Base-by-base conservation (phyloP, 108 stramenopile genomes). In the Skeletonema marinoi region DNA sequence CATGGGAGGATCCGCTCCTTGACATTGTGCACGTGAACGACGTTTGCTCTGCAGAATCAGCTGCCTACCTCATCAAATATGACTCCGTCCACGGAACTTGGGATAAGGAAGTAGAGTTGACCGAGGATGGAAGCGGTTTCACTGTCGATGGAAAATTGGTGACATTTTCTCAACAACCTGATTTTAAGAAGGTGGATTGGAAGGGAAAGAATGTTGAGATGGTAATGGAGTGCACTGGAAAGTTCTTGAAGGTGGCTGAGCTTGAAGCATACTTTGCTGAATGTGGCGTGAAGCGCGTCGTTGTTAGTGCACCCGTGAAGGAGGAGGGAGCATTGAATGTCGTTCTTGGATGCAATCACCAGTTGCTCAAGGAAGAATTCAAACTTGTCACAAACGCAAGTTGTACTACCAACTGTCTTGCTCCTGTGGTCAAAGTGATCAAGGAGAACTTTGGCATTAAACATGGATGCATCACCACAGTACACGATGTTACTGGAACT, bases 51-150 rank as follows among this genome's bases (percentile, higher is more conserved):
- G 83, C 80, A 74, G 92, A 96, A 66, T 84, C 81, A 17, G 95
- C 95, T 30, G 94, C 93, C 46, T 98, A 98, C 78, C 83, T 98
- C 65, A 68, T 96, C 83, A 78, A 98, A 85, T 98, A 95, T 73
- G 97, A 98, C 72, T 94, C 95, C 33, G 95, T 97, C 25, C 97
- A 98, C 68, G 97, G 97, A n/a, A 96, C 93, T 1, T 98, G 93
- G 94, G 78, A 88, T 60, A 92, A 96, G 69, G 69, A 80, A 60
- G 91, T 96, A n/a, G 89, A 87, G 54, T 35, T 64, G 5, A 80
- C 73, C 19, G 90, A 85, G 9, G 92, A 90, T 73, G 80, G 85
- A 41, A 83, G 71, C 11, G 82, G 81, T 31, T 93, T 98, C 83
- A 89, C 89, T 65, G 95, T 98, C 46, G 94, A 97, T 72, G 94